Evolutionary conservation across 2,329 filamentous ascomycete genomes (phyloP).

Genomic region (Xylariaceae sp.): DNA sequence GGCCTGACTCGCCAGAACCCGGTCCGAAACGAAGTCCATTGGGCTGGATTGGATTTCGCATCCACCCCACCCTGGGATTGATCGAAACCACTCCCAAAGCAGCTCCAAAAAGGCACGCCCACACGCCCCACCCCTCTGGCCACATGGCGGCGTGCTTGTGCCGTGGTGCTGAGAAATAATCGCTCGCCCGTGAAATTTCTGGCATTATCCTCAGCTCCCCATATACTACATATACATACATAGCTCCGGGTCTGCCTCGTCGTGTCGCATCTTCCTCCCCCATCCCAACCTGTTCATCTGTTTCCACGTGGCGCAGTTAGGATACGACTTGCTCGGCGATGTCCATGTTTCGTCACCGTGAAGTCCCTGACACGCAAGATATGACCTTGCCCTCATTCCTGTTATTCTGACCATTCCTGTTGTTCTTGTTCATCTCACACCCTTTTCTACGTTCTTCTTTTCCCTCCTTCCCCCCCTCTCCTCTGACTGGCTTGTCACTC

Average conservation of each 20-base stretch:
- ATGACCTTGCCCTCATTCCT: slow-evolving; percentile 13
- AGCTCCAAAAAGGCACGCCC: slow-evolving; percentile 22
- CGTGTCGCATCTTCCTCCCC: slow-evolving; percentile 9
- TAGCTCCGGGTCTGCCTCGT: slow-evolving; percentile 7
- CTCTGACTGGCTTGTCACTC: background rate
- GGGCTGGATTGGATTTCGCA: slow-evolving; percentile 23
- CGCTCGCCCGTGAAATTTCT: slow-evolving; percentile 26
- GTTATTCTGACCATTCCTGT: slow-evolving; percentile 17
- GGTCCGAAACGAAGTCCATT: slow-evolving; percentile 30
- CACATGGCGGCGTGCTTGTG: slow-evolving; percentile 30
- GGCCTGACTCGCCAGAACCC: slow-evolving; percentile 31
- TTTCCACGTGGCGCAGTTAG: slow-evolving; percentile 10
- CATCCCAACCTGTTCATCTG: slow-evolving; percentile 9
- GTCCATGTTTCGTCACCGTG: slow-evolving; percentile 11
- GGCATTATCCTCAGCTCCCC: slow-evolving; percentile 21
- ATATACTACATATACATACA: background rate
- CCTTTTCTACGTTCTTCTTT: background rate
- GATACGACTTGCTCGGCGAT: slow-evolving; percentile 9
- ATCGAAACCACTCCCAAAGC: slow-evolving; percentile 27
- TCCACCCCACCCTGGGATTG: slow-evolving; percentile 27
- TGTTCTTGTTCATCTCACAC: background rate
- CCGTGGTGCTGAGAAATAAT: slow-evolving; percentile 25
- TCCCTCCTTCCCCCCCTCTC: background rate
- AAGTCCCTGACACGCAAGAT: slow-evolving; percentile 11
- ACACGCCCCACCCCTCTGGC: slow-evolving; percentile 28